Base-by-base conservation (phyloP, 345 rosid genomes). In the Brassica carinata region DNA sequence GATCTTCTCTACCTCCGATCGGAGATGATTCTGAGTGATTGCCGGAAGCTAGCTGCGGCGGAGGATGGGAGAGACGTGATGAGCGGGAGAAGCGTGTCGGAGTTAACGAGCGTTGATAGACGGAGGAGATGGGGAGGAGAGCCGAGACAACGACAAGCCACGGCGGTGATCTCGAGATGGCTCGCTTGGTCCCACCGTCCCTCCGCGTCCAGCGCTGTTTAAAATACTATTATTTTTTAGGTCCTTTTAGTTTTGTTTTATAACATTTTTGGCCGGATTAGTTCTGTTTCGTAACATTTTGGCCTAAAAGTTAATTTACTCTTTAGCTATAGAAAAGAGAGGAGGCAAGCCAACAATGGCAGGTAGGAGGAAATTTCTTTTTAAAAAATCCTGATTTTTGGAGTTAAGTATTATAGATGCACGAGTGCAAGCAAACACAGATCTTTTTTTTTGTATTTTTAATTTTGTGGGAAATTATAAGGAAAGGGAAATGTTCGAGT, bases 51-150 rank as follows among this genome's bases (percentile, higher is more conserved):
- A 4, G 77, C 67, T 9, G 57, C 72, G 15, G 72, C 64, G 17
- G 77, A 45, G 31, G 64, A 75, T 86, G 90, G 92, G 82, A 89
- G 88, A 64, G 81, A 73, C 75, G 87, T 86, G 85, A 89, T 86
- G 45, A 88, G 87, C 29, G 66, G 81, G 66, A 88, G 97, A 85
- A 91, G 97, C 66, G 86, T 89, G 88, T 94, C 98, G 73, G 94
- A 94, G 84, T 85, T 90, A 89, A 92, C 92, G 64, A 87, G 90
- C 0, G 15, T 88, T 26, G 79, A 86, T 83, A 87, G 94, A 83
- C 85, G 88, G 85, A 74, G 84, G 73, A 73, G 83, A 55, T 80
- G 84, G 71, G 81, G 70, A 43, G 71, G 61, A 64, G 81, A 64
- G 77, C 72, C 61, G 72, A 78, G 77, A 73, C 84, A 67, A 83